Evolutionary conservation across 345 rosid genomes (phyloP).

Genomic region (Moringa oleifera): DNA sequence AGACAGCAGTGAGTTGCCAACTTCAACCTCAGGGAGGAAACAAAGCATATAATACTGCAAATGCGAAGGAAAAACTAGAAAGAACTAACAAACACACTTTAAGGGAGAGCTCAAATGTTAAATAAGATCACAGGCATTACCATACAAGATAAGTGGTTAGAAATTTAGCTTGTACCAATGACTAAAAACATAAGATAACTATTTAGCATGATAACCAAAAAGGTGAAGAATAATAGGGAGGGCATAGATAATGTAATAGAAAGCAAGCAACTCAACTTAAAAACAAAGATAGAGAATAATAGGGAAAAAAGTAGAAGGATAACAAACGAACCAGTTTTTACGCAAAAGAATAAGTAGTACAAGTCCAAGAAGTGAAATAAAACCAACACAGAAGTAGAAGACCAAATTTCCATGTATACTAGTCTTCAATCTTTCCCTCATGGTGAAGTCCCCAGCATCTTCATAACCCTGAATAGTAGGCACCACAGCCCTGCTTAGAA

Average conservation of each 20-base stretch:
- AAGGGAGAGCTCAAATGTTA: no score
- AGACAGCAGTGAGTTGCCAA: no score
- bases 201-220: slow-evolving; percentile 1
- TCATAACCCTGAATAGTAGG: slow-evolving; percentile 99
- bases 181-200: background rate
- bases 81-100: background rate
- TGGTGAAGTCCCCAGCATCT: slow-evolving; percentile 98
- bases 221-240: background rate
- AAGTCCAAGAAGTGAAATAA: slow-evolving; percentile 81
- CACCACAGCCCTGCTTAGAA: slow-evolving; percentile 95
- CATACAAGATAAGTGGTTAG: no score
- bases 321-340: slow-evolving; percentile 39
- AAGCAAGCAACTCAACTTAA: slow-evolving; percentile 2
- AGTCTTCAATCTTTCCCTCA: slow-evolving; percentile 83
- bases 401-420: slow-evolving; percentile 87
- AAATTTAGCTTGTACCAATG: no score
- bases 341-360: slow-evolving; percentile 79
- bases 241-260: slow-evolving; percentile 1
- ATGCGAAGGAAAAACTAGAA: background rate
- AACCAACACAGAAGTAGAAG: slow-evolving; percentile 86
- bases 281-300: background rate
- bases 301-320: slow-evolving; percentile 1
- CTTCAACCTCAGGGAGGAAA: background rate
- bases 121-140: no score
- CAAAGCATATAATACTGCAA: background rate